A percentile compares a stretch with the other conserved stretches of the same genome.
phyloP scores from a whole-genome alignment of 2,329 filamentous ascomycete species.

The Nothophoma quercina region DNA sequence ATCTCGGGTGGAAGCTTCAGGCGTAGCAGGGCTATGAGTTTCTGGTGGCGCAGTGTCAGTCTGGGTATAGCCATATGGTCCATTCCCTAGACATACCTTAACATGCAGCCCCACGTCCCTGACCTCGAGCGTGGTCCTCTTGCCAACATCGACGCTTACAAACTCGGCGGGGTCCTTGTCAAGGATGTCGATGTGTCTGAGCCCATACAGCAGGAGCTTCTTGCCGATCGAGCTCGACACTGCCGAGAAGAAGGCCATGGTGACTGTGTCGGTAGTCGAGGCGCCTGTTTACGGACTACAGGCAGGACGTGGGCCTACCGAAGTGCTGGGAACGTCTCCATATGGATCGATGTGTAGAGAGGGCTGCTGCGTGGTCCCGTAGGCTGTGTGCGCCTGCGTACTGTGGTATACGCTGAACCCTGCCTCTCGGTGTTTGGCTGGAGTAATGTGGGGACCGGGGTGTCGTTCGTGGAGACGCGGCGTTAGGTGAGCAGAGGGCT shows the following conservation, averaged over 20 bases:
- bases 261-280: conserved; percentile 21
- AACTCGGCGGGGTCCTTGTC: conserved; percentile 87
- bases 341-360: conserved; percentile 23
- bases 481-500: not conserved
- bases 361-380: conserved; percentile 9
- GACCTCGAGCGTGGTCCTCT: conserved; percentile 83
- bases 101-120: conserved; percentile 83
- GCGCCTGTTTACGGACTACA: conserved; percentile 23
- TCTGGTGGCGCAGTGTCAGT: conserved; percentile 59
- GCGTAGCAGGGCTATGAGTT: conserved; percentile 76
- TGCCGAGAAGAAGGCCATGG: conserved; percentile 70
- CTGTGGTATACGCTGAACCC: conserved; percentile 22
- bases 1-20: conserved; percentile 72
- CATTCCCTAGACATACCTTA: conserved; percentile 63
- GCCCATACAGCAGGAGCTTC: conserved; percentile 83
- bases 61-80: not conserved
- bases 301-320: conserved; percentile 42
- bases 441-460: conserved; percentile 7
- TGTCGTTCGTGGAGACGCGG: not conserved
- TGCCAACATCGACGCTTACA: conserved; percentile 84
- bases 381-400: conserved; percentile 7
- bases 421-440: not conserved
- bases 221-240: conserved; percentile 84
- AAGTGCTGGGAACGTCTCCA: conserved; percentile 34
- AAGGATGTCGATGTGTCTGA: conserved; percentile 83